Conservation (phyloP, 306 rosid genomes). For the Trifolium subterraneum region DNA sequence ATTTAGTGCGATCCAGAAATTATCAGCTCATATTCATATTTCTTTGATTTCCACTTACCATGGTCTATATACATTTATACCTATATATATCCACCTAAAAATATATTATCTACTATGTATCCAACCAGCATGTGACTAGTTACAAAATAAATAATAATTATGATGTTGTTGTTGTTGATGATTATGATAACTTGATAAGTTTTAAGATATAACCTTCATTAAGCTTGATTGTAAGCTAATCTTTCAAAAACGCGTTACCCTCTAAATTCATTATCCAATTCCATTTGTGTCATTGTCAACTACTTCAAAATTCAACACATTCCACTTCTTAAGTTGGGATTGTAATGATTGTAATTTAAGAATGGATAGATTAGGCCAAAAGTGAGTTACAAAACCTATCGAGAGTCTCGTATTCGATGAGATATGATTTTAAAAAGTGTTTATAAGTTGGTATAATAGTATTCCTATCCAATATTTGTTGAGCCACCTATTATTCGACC, state of each 20-base stretch:
- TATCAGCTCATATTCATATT: conserved; percentile 24
- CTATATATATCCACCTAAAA: not conserved
- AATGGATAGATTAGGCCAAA: conserved; percentile 33
- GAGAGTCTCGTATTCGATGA: not conserved
- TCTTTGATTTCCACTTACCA: conserved; percentile 40
- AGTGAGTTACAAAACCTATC: not conserved
- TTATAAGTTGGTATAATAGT: not conserved
- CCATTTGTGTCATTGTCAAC: conserved; percentile 33
- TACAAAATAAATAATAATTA: conserved; percentile 19
- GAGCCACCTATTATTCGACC: no score
- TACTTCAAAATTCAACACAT: conserved; percentile 22
- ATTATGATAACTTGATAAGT: not conserved
- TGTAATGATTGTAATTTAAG: conserved; percentile 43
- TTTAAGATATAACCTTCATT: not conserved
- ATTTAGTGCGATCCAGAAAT: conserved; percentile 48
- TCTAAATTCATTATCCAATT: conserved; percentile 13
- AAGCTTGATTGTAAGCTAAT: not conserved
- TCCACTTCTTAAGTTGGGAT: conserved; percentile 43
- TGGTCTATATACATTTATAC: conserved; percentile 18
- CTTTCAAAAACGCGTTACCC: conserved; percentile 9
- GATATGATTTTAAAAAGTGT: not conserved
- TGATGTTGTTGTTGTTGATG: no score
- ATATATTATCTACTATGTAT: conserved; percentile 28
- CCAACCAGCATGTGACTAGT: conserved; percentile 21
- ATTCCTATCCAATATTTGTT: no score